Evolutionary conservation across 805 yeast genomes (phyloP), one percentile per base, ranked within the genome.

Genomic region (Wickerhamomyces sydowiorum): DNA sequence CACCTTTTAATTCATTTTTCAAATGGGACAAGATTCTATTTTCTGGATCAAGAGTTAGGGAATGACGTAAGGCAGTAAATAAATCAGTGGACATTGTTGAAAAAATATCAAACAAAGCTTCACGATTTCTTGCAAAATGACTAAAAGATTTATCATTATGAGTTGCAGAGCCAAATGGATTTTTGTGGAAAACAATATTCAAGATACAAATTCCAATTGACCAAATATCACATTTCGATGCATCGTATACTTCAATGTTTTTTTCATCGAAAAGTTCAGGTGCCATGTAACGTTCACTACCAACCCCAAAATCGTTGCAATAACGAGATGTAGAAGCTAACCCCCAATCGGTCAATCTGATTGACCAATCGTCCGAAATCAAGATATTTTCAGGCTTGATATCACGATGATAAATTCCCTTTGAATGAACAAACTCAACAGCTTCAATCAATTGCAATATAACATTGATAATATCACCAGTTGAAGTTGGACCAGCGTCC

Each of bases 211-310:
- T 80, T 23, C 96, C 97, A 45, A 86, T 65, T 1, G 96, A 81
- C 97, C 97, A 89, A 38, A 89, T 69, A 64, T 89, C 96, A 39
- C 85, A 82, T 61, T 85, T 82, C 18, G 81, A 78, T 8, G 96
- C 87, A 52, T 83, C 84, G 60, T 89, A 90, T 34, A 72, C 67
- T 28, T 75, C 76, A 38, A 78, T 64, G 34, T 64, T 61, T 36
- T 67, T 66, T 23, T 63, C 60, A 29, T 88, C 95, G 57, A 88
- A 82, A 43, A 88, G 65, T 58, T 89, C 97, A 1, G 97, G 97
- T 0, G 96, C 95, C 97, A 89, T 89, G 62, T 89, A 89, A 47
- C 95, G 72, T 63, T 87, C 96, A 41, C 87, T 78, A 20, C 96
- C 96, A 44, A 87, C 85, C 47, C 86, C 95, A 59, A 88, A 85